These are phyloP conservation scores for Ceriops decandra DNA, from an alignment of 345 rosid genomes.

Conservation along the genomic window DNA sequence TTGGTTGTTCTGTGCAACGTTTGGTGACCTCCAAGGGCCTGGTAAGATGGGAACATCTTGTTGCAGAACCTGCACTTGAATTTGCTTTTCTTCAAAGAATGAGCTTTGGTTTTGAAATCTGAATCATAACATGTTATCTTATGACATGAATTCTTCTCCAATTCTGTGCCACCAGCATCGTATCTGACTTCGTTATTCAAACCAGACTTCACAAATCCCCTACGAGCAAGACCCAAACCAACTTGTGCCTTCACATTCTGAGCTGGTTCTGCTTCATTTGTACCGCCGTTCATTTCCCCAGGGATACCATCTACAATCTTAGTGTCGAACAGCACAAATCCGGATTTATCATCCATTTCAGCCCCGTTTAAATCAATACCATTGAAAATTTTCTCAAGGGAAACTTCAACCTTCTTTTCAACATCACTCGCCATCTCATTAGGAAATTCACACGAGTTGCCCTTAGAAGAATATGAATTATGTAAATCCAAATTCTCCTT, in stretches of 20 bases:
- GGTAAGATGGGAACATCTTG: slow-evolving; percentile 42
- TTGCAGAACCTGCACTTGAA: slow-evolving; percentile 50
- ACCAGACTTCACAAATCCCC: slow-evolving; percentile 12
- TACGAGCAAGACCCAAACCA: slow-evolving; percentile 19
- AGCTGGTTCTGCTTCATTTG: slow-evolving; percentile 15
- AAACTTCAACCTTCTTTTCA: slow-evolving; percentile 17
- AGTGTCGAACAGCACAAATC: slow-evolving; percentile 6
- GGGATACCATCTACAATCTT: slow-evolving; percentile 14
- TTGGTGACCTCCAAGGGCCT: slow-evolving; percentile 69
- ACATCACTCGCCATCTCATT: slow-evolving; percentile 14
- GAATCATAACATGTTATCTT: background rate
- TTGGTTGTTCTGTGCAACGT: slow-evolving; percentile 41
- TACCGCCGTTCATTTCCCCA: slow-evolving; percentile 4
- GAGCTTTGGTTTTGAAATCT: slow-evolving; percentile 11
- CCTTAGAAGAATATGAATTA: slow-evolving; percentile 20
- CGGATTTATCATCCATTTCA: slow-evolving; percentile 15
- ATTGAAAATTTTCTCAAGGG: background rate
- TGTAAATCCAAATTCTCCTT: slow-evolving; percentile 14
- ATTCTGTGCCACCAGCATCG: slow-evolving; percentile 18
- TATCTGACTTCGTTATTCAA: slow-evolving; percentile 16
- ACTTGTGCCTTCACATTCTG: slow-evolving; percentile 19
- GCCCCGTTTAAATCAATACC: slow-evolving; percentile 17
- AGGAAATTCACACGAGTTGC: slow-evolving; percentile 10
- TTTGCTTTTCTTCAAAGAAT: slow-evolving; percentile 13
- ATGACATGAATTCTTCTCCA: slow-evolving; percentile 10